These are phyloP conservation scores for Neckera pumila DNA, from an alignment of 225 moss, liverwort and hornwort genomes.

Conservation along the genomic window DNA sequence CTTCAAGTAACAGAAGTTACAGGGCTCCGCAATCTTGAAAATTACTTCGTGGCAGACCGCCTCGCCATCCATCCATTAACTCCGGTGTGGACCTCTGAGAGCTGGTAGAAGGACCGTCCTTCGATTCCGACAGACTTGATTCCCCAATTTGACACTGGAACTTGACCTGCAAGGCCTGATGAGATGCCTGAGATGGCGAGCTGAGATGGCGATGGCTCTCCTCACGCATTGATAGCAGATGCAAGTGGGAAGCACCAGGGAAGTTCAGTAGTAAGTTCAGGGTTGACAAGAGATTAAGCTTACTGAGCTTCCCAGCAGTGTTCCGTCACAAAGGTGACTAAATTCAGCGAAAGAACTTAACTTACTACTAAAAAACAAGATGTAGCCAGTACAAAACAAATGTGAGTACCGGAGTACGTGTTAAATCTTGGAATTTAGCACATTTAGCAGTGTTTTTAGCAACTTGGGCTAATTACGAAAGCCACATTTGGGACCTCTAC, in stretches of 20 bases:
- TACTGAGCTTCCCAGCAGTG: background rate
- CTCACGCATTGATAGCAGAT: slow-evolving; percentile 7
- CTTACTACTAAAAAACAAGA: background rate
- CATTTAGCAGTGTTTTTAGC: background rate
- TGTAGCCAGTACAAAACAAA: background rate
- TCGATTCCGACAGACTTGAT: background rate
- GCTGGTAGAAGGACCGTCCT: background rate
- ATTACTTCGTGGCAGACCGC: slow-evolving; percentile 2
- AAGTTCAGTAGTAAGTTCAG: background rate
- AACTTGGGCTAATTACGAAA: background rate
- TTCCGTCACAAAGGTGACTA: background rate
- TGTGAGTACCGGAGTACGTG: background rate
- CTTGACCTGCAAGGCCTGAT: background rate
- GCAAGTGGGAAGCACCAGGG: background rate
- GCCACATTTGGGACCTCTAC: background rate
- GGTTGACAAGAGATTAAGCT: background rate
- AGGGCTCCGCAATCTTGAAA: background rate
- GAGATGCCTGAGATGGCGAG: background rate
- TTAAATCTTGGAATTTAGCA: background rate
- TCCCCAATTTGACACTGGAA: slow-evolving; percentile 8
- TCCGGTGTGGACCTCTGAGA: background rate
- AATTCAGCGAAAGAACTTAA: background rate
- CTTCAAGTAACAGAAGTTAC: background rate
- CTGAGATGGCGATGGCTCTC: slow-evolving; percentile 9
- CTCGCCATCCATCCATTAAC: slow-evolving; percentile 1